Conservation (phyloP, 2,329 filamentous ascomycete species). For the Colletotrichum musicola region DNA sequence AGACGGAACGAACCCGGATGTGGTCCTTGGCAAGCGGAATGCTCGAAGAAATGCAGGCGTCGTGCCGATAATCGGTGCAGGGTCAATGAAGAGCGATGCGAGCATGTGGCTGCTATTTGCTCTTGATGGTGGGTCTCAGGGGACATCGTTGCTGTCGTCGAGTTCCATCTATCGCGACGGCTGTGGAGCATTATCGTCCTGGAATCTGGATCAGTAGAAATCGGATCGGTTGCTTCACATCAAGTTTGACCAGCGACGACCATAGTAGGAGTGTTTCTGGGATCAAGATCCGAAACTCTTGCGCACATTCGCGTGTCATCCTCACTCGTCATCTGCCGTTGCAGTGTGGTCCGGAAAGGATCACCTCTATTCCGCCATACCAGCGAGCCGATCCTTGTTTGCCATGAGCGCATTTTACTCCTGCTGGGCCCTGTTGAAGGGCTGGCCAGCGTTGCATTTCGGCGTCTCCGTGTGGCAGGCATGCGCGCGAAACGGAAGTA, state of each 20-base stretch:
- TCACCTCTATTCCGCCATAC: conserved; percentile 10
- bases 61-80: not conserved
- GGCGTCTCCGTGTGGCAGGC: conserved; percentile 17
- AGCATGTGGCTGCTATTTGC: not conserved
- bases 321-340: conserved; percentile 17
- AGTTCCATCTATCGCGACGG: not conserved
- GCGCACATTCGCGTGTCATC: not conserved
- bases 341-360: not conserved
- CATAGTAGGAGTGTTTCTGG: not conserved
- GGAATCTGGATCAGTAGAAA: not conserved
- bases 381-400: conserved; percentile 2
- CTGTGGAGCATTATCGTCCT: not conserved
- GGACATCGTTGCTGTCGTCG: not conserved
- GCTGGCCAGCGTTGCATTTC: conserved; percentile 4
- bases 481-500: not conserved
- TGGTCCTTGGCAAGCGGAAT: conserved; percentile 1
- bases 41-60: not conserved
- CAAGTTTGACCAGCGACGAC: not conserved
- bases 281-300: conserved; percentile 6
- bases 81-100: not conserved
- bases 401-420: conserved; percentile 11
- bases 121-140: not conserved
- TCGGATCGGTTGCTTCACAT: not conserved
- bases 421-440: conserved; percentile 9
- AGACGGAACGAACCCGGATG: not conserved